Percentiles rank a stretch among this genome's conserved stretches.
Conservation (phyloP, 768 basidiomycete species). For the Pleurotus sapidus region DNA sequence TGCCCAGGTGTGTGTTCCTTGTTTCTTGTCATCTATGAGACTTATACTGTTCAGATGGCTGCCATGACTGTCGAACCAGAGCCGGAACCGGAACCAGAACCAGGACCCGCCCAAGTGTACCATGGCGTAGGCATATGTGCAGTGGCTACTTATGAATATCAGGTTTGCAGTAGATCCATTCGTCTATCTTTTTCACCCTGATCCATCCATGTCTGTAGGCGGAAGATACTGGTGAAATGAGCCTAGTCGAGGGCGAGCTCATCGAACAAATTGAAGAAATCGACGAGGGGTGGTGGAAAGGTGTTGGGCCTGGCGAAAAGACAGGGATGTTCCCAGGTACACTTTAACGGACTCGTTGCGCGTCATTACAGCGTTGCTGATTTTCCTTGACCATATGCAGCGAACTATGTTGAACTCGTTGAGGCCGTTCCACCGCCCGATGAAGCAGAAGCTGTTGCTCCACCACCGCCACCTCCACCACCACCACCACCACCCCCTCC, state of each 20-base stretch:
- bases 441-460: slow-evolving; percentile 42
- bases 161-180: slow-evolving; percentile 33
- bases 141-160: slow-evolving; percentile 79
- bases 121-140: slow-evolving; percentile 56
- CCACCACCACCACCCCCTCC: slow-evolving; percentile 18
- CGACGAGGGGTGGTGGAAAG: slow-evolving; percentile 93
- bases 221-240: slow-evolving; percentile 84
- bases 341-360: slow-evolving; percentile 21
- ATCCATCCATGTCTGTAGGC: slow-evolving; percentile 37
- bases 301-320: slow-evolving; percentile 66
- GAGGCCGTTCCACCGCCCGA: slow-evolving; percentile 38
- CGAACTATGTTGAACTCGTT: slow-evolving; percentile 85
- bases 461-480: slow-evolving; percentile 47
- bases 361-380: background rate
- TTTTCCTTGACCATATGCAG: slow-evolving; percentile 27
- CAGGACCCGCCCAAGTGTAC: slow-evolving; percentile 2
- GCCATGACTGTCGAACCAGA: slow-evolving; percentile 36
- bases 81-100: slow-evolving; percentile 29
- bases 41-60: slow-evolving; percentile 21
- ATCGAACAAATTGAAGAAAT: slow-evolving; percentile 82
- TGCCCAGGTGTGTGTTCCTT: slow-evolving; percentile 24
- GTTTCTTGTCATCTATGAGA: background rate
- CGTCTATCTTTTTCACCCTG: background rate
- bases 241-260: slow-evolving; percentile 73
- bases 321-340: slow-evolving; percentile 82